Percentiles rank a stretch among this genome's conserved stretches.
Evolutionary conservation across 176 grass and related monocot species (phyloP).

Genomic region (Oryza coarctata): DNA sequence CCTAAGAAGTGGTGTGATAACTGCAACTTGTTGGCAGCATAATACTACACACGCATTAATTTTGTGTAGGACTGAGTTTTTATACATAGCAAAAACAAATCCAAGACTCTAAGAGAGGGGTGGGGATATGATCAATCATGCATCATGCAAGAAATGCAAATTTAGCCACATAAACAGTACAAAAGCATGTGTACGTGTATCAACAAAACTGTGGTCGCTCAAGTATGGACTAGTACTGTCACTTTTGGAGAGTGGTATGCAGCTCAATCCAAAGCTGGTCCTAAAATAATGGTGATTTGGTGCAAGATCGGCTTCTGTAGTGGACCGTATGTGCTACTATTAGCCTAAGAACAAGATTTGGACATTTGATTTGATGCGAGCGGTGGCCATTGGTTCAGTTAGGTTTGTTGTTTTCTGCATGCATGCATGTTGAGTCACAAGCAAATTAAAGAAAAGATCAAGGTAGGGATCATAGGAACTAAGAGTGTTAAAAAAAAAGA

Average conservation of each 20-base stretch:
- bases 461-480: neutral
- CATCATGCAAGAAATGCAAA: too few relatives aligned
- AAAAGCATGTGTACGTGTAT: too few relatives aligned
- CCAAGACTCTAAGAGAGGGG: too few relatives aligned
- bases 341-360: constrained; percentile 18
- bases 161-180: too few relatives aligned
- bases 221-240: neutral
- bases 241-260: neutral
- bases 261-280: neutral
- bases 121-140: too few relatives aligned
- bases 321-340: constrained; percentile 16
- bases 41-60: neutral
- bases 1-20: neutral
- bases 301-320: constrained; percentile 19
- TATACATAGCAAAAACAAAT: too few relatives aligned
- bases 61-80: too few relatives aligned
- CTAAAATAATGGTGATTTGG: constrained; percentile 32
- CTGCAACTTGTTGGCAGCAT: neutral
- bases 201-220: constrained; percentile 12
- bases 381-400: neutral
- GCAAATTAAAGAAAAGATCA: neutral
- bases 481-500: neutral
- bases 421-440: neutral
- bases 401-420: neutral
- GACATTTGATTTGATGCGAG: constrained; percentile 17